Conservation (phyloP, 208 protist species). For the Blechomonas ayalai region DNA sequence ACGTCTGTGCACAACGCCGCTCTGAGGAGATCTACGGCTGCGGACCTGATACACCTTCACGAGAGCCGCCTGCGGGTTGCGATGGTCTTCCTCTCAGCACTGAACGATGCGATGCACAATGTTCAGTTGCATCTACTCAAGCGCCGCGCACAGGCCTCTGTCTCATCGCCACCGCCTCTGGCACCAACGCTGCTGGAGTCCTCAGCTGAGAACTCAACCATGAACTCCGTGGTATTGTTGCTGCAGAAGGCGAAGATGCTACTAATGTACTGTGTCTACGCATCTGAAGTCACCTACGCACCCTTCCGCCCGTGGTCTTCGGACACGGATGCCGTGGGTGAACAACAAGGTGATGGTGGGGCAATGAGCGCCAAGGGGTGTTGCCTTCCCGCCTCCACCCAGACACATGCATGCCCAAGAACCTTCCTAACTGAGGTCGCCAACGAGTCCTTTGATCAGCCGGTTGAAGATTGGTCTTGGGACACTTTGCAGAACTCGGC, state of each 20-base stretch:
- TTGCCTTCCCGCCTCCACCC: not conserved
- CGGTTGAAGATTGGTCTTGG: constrained; percentile 34
- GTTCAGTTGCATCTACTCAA: constrained; percentile 45
- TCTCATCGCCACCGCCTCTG: not conserved
- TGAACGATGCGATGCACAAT: constrained; percentile 54
- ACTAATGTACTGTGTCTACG: constrained; percentile 31
- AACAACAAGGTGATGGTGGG: not conserved
- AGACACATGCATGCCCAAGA: too few species aligned
- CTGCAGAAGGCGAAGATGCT: constrained; percentile 43
- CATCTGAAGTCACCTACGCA: constrained; percentile 20
- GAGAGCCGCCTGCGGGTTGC: constrained; percentile 13
- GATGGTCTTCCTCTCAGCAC: constrained; percentile 27
- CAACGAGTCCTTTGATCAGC: constrained; percentile 4
- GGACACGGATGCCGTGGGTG: not conserved
- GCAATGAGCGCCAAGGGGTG: not conserved
- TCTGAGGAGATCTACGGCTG: not conserved
- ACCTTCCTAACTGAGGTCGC: too few species aligned
- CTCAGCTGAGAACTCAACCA: not conserved
- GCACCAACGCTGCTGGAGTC: not conserved
- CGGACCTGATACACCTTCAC: constrained; percentile 26
- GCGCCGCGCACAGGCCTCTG: not conserved
- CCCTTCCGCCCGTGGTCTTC: constrained; percentile 1
- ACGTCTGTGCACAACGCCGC: constrained; percentile 1
- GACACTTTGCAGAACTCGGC: constrained; percentile 12
- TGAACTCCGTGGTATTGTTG: constrained; percentile 10